Conservation (phyloP, 768 basidiomycete species). For the Trametes cubensis region DNA sequence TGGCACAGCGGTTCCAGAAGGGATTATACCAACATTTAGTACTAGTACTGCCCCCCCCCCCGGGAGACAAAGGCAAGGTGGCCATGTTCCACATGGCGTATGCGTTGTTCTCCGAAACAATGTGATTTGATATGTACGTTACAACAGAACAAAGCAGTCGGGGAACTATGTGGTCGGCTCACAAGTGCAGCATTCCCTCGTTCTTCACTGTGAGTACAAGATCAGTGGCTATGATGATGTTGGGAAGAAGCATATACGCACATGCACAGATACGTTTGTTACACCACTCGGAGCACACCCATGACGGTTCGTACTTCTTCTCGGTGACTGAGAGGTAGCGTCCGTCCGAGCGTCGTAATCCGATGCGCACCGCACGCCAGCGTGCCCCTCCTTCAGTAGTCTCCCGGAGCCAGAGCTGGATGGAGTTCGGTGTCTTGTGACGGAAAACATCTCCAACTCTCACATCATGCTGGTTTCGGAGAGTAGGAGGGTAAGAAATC, state of each 20-base stretch:
- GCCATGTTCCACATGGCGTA: too few relatives aligned
- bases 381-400: not conserved
- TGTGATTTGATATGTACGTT: too few relatives aligned
- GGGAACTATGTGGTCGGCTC: too few relatives aligned
- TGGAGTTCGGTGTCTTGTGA: not conserved
- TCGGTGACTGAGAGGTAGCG: conserved; percentile 3
- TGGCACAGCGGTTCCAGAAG: not conserved
- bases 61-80: too few relatives aligned
- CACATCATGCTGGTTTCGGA: not conserved
- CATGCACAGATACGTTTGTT: not conserved
- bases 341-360: not conserved
- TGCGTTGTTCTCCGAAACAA: too few relatives aligned
- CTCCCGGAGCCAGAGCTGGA: conserved; percentile 1
- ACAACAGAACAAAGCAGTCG: too few relatives aligned
- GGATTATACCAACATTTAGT: too few relatives aligned
- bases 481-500: not conserved
- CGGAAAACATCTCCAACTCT: not conserved
- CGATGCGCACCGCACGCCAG: not conserved
- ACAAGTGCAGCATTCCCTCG: not conserved
- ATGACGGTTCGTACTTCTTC: not conserved
- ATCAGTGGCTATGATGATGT: too few relatives aligned
- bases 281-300: not conserved
- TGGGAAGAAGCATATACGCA: not conserved
- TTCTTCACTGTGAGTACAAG: not conserved
- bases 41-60: too few relatives aligned